phyloP scores from a whole-genome alignment of 2,329 filamentous ascomycete species.

The Colletotrichum siamense region DNA sequence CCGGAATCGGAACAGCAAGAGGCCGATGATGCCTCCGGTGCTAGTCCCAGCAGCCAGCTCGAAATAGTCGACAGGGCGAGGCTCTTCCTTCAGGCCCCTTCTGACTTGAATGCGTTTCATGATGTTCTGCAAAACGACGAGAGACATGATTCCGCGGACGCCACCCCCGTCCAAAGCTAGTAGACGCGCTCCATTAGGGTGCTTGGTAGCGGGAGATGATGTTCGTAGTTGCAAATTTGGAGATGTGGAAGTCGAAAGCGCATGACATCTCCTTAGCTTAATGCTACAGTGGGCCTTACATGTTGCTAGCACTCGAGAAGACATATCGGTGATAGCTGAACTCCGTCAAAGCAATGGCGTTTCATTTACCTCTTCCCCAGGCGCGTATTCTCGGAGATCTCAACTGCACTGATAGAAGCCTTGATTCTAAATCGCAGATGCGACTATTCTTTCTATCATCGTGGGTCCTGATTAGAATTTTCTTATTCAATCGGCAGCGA shows the following conservation, averaged over 20 bases:
- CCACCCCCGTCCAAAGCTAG: not conserved
- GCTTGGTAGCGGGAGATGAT: not conserved
- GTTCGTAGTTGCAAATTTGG: not conserved
- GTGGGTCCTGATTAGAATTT: not conserved
- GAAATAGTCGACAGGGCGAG: not conserved
- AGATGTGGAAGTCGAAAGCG: not conserved
- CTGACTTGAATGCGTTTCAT: not conserved
- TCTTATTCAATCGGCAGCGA: not conserved
- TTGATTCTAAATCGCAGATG: not conserved
- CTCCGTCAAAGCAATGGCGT: not conserved
- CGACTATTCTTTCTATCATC: not conserved
- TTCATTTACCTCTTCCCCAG: not conserved
- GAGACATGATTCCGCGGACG: not conserved
- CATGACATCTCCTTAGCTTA: not conserved
- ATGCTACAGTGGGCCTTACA: not conserved
- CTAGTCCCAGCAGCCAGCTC: not conserved
- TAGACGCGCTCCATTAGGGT: not conserved
- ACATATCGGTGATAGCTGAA: not conserved
- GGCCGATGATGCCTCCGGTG: not conserved
- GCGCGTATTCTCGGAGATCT: rapidly evolving
- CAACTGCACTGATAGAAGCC: not conserved
- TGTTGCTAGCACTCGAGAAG: not conserved
- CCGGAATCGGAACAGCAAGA: not conserved
- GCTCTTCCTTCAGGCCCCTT: not conserved
- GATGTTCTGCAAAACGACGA: not conserved